Percentiles rank a stretch among this genome's conserved stretches.
phyloP scores from a whole-genome alignment of 1,284 basidiomycete genomes.

The Cystobasidium sp. region DNA sequence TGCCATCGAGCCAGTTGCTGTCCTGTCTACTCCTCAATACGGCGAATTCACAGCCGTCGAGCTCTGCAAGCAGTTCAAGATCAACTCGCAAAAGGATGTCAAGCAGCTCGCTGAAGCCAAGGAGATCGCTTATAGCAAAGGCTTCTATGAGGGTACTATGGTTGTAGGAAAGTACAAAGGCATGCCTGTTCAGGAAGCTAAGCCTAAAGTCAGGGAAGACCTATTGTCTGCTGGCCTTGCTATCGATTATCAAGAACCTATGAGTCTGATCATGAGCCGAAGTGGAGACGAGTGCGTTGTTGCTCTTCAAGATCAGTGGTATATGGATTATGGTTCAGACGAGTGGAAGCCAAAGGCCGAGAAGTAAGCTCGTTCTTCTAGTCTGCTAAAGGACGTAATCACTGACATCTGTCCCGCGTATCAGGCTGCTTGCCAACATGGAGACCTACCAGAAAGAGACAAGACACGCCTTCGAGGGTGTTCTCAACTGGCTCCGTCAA shows the following conservation, averaged over 20 bases:
- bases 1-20: conserved; percentile 81
- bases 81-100: conserved; percentile 91
- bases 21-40: conserved; percentile 85
- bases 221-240: conserved; percentile 81
- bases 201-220: conserved; percentile 80
- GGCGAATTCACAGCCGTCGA: conserved; percentile 90
- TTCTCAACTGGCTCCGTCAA: conserved; percentile 93
- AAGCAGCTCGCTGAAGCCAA: conserved; percentile 95
- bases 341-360: conserved; percentile 84
- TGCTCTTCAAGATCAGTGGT: conserved; percentile 99
- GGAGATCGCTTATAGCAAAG: conserved; percentile 97
- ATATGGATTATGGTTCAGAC: conserved; percentile 94
- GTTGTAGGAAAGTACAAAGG: conserved; percentile 86
- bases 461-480: conserved; percentile 86
- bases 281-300: conserved; percentile 96
- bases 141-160: conserved; percentile 94
- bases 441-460: conserved; percentile 89
- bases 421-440: conserved; percentile 80
- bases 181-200: conserved; percentile 83
- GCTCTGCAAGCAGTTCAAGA: conserved; percentile 87
- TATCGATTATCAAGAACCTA: conserved; percentile 93
- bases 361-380: conserved; percentile 63
- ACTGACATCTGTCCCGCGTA: conserved; percentile 11
- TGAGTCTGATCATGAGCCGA: conserved; percentile 85
- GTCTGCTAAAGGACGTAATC: not conserved